Conservation (phyloP, 140 eudicot species). For the Bidens hawaiensis region DNA sequence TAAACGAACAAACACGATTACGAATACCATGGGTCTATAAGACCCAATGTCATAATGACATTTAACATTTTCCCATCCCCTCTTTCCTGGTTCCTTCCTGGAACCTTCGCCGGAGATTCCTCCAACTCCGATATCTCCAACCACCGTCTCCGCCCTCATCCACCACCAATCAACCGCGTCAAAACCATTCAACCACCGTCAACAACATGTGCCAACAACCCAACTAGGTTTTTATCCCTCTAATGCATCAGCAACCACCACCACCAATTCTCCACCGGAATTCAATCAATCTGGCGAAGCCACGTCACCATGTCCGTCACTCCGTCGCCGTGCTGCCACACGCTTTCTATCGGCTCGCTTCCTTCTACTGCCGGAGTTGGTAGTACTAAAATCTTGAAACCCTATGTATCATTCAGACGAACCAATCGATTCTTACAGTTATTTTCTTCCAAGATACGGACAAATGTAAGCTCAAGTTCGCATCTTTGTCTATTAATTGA, state of each 20-base stretch:
- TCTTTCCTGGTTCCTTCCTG: conserved; percentile 10
- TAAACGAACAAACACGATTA: too few relatives aligned
- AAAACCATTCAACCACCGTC: not conserved
- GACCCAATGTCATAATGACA: not conserved
- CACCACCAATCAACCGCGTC: not conserved
- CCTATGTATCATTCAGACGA: conserved; percentile 18
- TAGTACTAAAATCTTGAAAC: conserved; percentile 10
- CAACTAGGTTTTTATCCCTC: conserved; percentile 23
- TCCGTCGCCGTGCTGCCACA: conserved; percentile 12
- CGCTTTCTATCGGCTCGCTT: conserved; percentile 9
- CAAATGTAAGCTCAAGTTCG: conserved; percentile 14
- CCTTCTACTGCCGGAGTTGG: conserved; percentile 10
- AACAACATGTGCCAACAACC: conserved; percentile 7
- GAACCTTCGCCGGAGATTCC: conserved; percentile 29
- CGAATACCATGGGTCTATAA: conserved; percentile 10
- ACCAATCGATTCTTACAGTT: conserved; percentile 12
- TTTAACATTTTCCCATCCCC: not conserved
- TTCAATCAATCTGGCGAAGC: conserved; percentile 22
- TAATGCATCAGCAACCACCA: conserved; percentile 29
- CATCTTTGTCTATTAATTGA: not conserved
- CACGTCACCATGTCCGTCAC: conserved; percentile 20
- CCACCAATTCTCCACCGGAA: conserved; percentile 24
- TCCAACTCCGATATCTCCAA: conserved; percentile 1
- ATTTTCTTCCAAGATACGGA: conserved; percentile 5
- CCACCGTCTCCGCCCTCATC: conserved; percentile 4